Conservation (phyloP, 768 basidiomycete species). For the Leccinum variicolor region DNA sequence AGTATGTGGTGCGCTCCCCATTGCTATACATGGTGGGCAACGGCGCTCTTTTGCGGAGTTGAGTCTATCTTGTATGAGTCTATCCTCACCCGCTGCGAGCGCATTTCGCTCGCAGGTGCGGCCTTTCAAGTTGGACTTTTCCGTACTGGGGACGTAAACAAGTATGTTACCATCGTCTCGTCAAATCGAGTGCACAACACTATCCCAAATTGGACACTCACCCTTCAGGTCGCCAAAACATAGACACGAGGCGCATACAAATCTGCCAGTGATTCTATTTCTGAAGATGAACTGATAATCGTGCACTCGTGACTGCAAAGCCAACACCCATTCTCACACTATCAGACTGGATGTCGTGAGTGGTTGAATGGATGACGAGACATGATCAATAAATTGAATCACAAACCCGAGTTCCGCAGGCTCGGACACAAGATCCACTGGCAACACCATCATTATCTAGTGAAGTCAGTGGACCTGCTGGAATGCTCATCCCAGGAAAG, state of each 20-base stretch:
- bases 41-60: slow-evolving; percentile 24
- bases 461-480: too few species aligned
- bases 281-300: not conserved
- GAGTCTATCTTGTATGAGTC: too few species aligned
- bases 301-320: slow-evolving; percentile 40
- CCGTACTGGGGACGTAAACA: not conserved
- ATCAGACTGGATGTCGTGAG: not conserved
- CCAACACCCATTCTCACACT: slow-evolving; percentile 44
- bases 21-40: slow-evolving; percentile 53
- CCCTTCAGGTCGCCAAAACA: slow-evolving; percentile 21
- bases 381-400: not conserved
- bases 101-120: too few species aligned
- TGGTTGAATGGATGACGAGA: not conserved
- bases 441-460: slow-evolving; percentile 39
- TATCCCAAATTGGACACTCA: slow-evolving; percentile 3
- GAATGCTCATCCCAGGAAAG: slow-evolving; percentile 35
- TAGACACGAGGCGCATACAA: not conserved
- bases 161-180: too few species aligned
- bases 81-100: too few species aligned
- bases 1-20: slow-evolving; percentile 51
- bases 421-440: slow-evolving; percentile 35
- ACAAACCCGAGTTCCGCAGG: slow-evolving; percentile 50
- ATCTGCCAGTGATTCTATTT: not conserved
- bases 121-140: not conserved
- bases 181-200: not conserved